Evolutionary conservation across 164 flowering plant genomes (phyloP).

Genomic region (Dillenia turbinata): DNA sequence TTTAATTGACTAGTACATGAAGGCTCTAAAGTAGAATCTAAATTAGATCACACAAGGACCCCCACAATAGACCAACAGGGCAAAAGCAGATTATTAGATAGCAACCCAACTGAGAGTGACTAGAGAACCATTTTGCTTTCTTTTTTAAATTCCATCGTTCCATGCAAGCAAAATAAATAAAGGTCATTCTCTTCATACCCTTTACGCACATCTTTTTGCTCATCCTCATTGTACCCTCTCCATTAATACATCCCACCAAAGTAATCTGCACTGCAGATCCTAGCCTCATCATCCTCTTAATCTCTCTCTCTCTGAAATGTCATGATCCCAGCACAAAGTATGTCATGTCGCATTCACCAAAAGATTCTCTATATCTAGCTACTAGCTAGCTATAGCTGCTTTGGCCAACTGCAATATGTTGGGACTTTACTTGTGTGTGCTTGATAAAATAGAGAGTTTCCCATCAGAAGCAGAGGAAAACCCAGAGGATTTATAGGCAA

Average conservation of each 20-base stretch:
- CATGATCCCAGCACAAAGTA: slow-evolving; percentile 11
- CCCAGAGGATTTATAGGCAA: too few relatives aligned
- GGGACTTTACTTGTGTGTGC: too few relatives aligned
- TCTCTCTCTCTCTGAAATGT: slow-evolving; percentile 12
- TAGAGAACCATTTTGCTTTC: slow-evolving; percentile 11
- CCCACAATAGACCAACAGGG: slow-evolving; percentile 4
- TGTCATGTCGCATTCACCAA: slow-evolving; percentile 26
- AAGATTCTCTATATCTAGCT: slow-evolving; percentile 14
- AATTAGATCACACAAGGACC: slow-evolving; percentile 19
- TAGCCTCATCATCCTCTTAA: slow-evolving; percentile 3
- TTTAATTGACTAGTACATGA: slow-evolving; percentile 6
- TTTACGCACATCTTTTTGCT: slow-evolving; percentile 3
- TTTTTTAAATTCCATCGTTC: not conserved
- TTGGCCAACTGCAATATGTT: too few relatives aligned
- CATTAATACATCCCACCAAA: slow-evolving; percentile 10
- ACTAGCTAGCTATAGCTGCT: too few relatives aligned
- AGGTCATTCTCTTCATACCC: slow-evolving; percentile 11
- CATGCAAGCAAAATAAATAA: slow-evolving; percentile 9
- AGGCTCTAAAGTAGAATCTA: slow-evolving; percentile 16
- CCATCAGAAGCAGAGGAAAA: too few relatives aligned
- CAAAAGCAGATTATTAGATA: slow-evolving; percentile 18
- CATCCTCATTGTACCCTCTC: not conserved
- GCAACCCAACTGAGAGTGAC: slow-evolving; percentile 27
- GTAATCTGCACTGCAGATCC: slow-evolving; percentile 11
- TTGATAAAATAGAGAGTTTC: too few relatives aligned